Evolutionary conservation across 306 rosid species (phyloP).

Genomic region (cucumber (Cucumis sativus)): Cucumber_9930_V3 NC_026660.2:3050001-3050500

Average conservation of each 20-base stretch:
- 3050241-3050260: background rate
- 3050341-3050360: background rate
- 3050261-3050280: background rate
- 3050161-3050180: background rate
- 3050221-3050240: background rate
- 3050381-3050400: slow-evolving; percentile 60
- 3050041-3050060: too few species aligned
- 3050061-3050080: too few species aligned
- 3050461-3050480: slow-evolving; percentile 1
- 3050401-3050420: slow-evolving; percentile 69
- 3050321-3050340: background rate
- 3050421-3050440: slow-evolving; percentile 98
- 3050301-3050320: background rate
- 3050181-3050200: background rate
- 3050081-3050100: too few species aligned
- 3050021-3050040: background rate
- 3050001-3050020: background rate
- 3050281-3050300: background rate
- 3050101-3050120: background rate
- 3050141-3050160: background rate
- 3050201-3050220: background rate
- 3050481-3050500: background rate
- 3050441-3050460: slow-evolving; percentile 1
- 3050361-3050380: slow-evolving; percentile 50
- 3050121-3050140: background rate